Conservation (phyloP, 148 eudicot species). For the Amaranthus cruentus region DNA sequence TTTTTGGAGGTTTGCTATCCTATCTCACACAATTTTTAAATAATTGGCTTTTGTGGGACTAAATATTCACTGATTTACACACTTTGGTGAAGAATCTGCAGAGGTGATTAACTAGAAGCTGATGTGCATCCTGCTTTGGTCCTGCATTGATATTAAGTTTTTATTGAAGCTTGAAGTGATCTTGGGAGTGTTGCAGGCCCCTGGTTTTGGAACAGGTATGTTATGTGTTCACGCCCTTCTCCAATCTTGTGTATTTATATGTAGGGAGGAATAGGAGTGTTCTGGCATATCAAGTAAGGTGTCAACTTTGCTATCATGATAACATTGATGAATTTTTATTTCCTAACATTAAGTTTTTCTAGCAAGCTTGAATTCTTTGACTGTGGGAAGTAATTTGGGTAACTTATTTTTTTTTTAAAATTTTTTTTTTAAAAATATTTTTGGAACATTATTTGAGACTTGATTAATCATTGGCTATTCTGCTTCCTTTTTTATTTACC, state of each 20-base stretch:
- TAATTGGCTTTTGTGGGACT: not conserved
- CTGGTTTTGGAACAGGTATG: constrained; percentile 55
- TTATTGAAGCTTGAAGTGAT: constrained; percentile 63
- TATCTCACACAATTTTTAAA: not conserved
- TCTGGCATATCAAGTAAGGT: not conserved
- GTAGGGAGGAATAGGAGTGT: too few species aligned
- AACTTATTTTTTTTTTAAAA: not conserved
- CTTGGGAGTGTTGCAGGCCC: constrained; percentile 74
- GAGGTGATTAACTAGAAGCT: constrained; percentile 44
- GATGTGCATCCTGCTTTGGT: constrained; percentile 53
- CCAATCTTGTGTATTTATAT: not conserved
- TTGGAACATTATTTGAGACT: too few species aligned
- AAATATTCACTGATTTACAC: constrained; percentile 4
- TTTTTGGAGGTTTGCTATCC: constrained; percentile 12
- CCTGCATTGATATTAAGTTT: constrained; percentile 57
- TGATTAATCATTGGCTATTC: too few species aligned
- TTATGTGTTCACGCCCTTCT: constrained; percentile 6
- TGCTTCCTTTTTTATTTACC: too few species aligned
- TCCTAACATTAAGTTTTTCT: not conserved
- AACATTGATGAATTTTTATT: not conserved
- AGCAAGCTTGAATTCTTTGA: not conserved
- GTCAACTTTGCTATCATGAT: not conserved
- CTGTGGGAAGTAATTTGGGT: not conserved
- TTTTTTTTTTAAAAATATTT: too few species aligned
- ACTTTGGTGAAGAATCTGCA: constrained; percentile 27